These are phyloP conservation scores for Candida morakotiae DNA, from an alignment of 805 yeast species.

Conservation along the genomic window DNA sequence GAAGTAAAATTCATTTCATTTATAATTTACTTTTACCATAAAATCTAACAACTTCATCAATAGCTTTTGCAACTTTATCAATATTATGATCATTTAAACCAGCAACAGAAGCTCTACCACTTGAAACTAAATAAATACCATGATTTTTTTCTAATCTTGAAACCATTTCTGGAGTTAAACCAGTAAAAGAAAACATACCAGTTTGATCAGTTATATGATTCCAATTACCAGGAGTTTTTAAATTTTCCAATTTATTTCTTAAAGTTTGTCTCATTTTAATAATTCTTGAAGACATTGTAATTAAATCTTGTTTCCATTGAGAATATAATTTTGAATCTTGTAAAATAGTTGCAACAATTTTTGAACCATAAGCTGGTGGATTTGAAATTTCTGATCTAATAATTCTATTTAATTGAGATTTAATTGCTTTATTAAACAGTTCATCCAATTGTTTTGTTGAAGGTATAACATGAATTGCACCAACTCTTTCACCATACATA, in stretches of 20 bases:
- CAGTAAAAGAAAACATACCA: conserved; percentile 97
- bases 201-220: conserved; percentile 84
- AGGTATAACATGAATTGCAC: conserved; percentile 78
- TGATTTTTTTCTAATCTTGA: conserved; percentile 69
- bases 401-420: conserved; percentile 70
- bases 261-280: conserved; percentile 70
- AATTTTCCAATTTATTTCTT: conserved; percentile 51
- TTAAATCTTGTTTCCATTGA: conserved; percentile 83
- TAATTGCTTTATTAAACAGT: conserved; percentile 51
- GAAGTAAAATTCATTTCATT: background rate
- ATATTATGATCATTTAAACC: conserved; percentile 83
- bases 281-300: conserved; percentile 85
- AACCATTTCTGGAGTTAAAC: conserved; percentile 73
- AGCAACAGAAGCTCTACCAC: conserved; percentile 92
- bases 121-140: conserved; percentile 74
- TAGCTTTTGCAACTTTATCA: conserved; percentile 70
- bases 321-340: conserved; percentile 58
- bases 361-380: conserved; percentile 95
- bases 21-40: conserved; percentile 21
- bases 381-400: conserved; percentile 85
- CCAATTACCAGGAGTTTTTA: conserved; percentile 87
- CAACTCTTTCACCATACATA: conserved; percentile 96
- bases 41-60: conserved; percentile 68
- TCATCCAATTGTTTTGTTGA: conserved; percentile 29
- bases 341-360: conserved; percentile 75